Evolutionary conservation across 2,329 filamentous ascomycete genomes (phyloP), one percentile per base, ranked within the genome.

Genomic region (Epicoccum nigrum): DNA sequence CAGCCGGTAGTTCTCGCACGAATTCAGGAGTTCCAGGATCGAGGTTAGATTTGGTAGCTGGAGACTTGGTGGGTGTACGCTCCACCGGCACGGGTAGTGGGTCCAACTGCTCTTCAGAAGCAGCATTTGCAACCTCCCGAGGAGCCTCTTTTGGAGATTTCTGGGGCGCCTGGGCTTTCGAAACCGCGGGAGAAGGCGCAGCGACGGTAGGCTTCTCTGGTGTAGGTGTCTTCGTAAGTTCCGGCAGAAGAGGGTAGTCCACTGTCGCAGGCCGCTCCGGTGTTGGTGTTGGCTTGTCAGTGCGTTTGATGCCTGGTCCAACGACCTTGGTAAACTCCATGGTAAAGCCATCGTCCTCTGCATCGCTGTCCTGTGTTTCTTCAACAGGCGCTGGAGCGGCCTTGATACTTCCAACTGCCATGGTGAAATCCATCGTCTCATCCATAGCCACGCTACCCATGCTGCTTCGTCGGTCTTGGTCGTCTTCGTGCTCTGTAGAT

Each of bases 321-420:
- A 81, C 64, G 7, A 77, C 75, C n/a, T 75, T 74, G 1, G 79
- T 81, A 25, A 81, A 72, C 44, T 81, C 79, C 79, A 81, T 81
- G n/a, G 77, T 78, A 20, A 81, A 74, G 69, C 76, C 81, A 69
- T 59, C 65, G 11, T 62, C 69, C 44, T 62, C 66, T 16, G 52
- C 48, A 15, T 61, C 61, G 17, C 38, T 52, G 1, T 55, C 55
- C 17, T 60, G 48, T 6, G 33, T 41, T 19, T 59, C 49, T 4
- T 34, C 16, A 8, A 43, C 41, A 7, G 51, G 40, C 12, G 43
- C 42, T 27, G 48, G 42, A 6, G 45, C 49, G 20, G 56, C 49
- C 51, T 70, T 69, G 44, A 75, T 76, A 19, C 62, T 64, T 4
- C 72, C 71, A n/a, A 73, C 62, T 7, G 67, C 72, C 51, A 73